Evolutionary conservation across 1,139 yeast species (phyloP).

Genomic region (Nakaseomyces kungkrabaensis): DNA sequence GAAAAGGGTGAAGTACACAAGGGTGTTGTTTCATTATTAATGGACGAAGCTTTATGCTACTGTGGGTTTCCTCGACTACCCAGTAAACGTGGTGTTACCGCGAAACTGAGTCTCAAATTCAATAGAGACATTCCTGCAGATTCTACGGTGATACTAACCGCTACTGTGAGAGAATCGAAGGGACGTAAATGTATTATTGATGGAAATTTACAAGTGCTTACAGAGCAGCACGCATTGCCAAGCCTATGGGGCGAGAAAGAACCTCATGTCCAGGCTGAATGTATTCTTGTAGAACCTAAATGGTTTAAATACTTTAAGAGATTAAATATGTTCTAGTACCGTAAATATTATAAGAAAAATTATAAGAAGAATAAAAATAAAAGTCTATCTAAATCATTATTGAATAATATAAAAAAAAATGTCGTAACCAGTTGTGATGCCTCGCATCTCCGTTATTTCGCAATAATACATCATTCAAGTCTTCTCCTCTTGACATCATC

Average conservation of each 20-base stretch:
- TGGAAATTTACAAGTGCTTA: constrained; percentile 49
- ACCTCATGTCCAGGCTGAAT: constrained; percentile 43
- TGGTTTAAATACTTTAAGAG: constrained; percentile 69
- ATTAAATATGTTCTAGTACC: constrained; percentile 33
- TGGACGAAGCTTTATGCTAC: constrained; percentile 80
- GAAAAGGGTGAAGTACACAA: constrained; percentile 70
- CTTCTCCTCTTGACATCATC: constrained; percentile 29
- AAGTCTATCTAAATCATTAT: not conserved
- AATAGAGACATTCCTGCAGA: constrained; percentile 55
- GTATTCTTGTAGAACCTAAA: constrained; percentile 65
- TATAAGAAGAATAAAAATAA: not conserved
- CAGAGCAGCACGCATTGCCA: constrained; percentile 11
- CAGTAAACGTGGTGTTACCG: constrained; percentile 83
- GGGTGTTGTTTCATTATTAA: constrained; percentile 70
- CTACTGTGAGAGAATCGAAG: constrained; percentile 53
- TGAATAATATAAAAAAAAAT: not conserved
- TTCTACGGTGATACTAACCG: constrained; percentile 56
- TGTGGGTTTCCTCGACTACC: constrained; percentile 88
- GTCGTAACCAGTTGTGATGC: not conserved
- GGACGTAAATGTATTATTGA: constrained; percentile 76
- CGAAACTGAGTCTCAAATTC: constrained; percentile 58
- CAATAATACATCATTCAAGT: constrained; percentile 14
- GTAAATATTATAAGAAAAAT: not conserved
- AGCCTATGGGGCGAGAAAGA: constrained; percentile 3
- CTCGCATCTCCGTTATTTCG: too few relatives aligned